Evolutionary conservation across 1,284 basidiomycete species (phyloP).

Genomic region (Naganishia sp.): DNA sequence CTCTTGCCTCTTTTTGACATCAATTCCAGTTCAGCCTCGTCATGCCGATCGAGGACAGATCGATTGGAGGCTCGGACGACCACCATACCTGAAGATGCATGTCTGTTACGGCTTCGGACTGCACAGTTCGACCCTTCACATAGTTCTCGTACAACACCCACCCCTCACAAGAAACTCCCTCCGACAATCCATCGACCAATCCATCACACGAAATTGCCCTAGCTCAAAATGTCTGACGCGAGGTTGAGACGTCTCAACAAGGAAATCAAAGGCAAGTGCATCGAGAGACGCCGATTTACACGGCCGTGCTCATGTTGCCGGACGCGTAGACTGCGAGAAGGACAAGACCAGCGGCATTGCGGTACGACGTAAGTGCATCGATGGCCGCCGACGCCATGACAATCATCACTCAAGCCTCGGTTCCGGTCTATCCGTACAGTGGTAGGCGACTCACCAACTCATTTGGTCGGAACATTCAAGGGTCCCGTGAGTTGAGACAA

Average conservation of each 20-base stretch:
- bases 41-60: slow-evolving; percentile 6
- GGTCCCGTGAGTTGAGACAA: slow-evolving; percentile 66
- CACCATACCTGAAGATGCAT: not conserved
- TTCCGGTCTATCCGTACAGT: slow-evolving; percentile 51
- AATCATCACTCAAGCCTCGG: not conserved
- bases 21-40: slow-evolving; percentile 1
- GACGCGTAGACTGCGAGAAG: slow-evolving; percentile 77
- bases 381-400: not conserved
- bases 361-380: slow-evolving; percentile 60
- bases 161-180: not conserved
- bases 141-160: not conserved
- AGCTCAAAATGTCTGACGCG: slow-evolving; percentile 64
- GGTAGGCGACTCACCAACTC: slow-evolving; percentile 82
- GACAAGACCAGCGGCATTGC: slow-evolving; percentile 83
- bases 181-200: not conserved
- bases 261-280: slow-evolving; percentile 75
- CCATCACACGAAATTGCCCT: not conserved
- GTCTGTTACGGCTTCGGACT: not conserved
- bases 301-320: not conserved
- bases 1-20: too few relatives aligned
- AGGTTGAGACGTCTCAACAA: slow-evolving; percentile 86
- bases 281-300: not conserved
- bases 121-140: not conserved
- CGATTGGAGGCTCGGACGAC: not conserved
- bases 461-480: slow-evolving; percentile 84